Evolutionary conservation across 768 basidiomycete species (phyloP).

Genomic region (Exsudoporus frostii): DNA sequence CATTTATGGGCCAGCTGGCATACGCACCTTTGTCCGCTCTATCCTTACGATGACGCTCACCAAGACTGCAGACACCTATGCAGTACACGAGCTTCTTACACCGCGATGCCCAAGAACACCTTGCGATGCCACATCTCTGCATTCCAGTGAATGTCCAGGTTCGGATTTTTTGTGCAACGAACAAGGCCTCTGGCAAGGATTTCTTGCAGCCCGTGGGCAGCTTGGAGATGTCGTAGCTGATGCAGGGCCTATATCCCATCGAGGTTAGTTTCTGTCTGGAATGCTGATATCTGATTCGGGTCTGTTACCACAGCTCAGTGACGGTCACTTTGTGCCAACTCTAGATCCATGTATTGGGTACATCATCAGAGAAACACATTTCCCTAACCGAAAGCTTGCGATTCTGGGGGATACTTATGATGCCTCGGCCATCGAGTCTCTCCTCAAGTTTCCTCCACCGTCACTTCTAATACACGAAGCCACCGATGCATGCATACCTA

Average conservation of each 20-base stretch:
- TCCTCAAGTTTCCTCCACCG: conserved; percentile 47
- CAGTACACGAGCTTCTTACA: conserved; percentile 74
- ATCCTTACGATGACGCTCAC: conserved; percentile 67
- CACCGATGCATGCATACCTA: conserved; percentile 70
- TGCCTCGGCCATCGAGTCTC: conserved; percentile 53
- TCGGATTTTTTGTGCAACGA: conserved; percentile 50
- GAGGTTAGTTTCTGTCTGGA: conserved; percentile 45
- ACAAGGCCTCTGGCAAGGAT: conserved; percentile 65
- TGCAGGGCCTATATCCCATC: conserved; percentile 74
- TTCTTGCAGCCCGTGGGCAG: conserved; percentile 40
- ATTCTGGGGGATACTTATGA: conserved; percentile 79
- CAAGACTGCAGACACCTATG: conserved; percentile 57
- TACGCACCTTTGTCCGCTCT: conserved; percentile 71
- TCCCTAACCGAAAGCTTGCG: conserved; percentile 57
- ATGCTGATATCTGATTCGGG: not conserved
- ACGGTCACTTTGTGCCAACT: not conserved
- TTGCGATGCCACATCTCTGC: conserved; percentile 47
- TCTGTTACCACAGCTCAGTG: not conserved
- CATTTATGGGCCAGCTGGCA: conserved; percentile 76
- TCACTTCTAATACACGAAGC: conserved; percentile 85
- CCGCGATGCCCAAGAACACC: conserved; percentile 51
- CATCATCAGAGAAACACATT: conserved; percentile 57
- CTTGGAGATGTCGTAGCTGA: conserved; percentile 53
- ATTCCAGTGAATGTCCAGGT: conserved; percentile 64
- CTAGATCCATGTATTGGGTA: conserved; percentile 80